Conservation (phyloP, 805 yeast genomes). For the Candida gorgasii region DNA sequence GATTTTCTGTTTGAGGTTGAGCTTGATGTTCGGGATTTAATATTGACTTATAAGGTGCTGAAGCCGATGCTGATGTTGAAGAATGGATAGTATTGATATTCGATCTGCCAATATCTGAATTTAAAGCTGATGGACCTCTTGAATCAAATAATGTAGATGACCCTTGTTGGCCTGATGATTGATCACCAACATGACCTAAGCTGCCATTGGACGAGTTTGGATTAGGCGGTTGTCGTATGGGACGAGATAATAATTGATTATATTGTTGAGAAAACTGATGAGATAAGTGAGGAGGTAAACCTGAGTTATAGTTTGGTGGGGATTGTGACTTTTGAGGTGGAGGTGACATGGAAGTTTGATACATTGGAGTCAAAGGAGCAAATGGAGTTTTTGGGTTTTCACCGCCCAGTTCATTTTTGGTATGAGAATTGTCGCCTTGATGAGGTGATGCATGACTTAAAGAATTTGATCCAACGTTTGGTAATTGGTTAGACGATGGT, state of each 20-base stretch:
- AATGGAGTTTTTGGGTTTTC: not conserved
- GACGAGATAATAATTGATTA: conserved; percentile 9
- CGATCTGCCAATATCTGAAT: not conserved
- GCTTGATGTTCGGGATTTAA: not conserved
- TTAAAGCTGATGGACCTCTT: not conserved
- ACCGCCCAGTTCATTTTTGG: not conserved
- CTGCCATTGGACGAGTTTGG: not conserved
- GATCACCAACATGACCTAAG: not conserved
- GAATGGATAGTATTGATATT: not conserved
- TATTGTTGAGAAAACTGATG: conserved; percentile 11
- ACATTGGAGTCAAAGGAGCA: conserved; percentile 3
- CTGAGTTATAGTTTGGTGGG: not conserved
- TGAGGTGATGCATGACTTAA: not conserved
- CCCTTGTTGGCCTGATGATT: not conserved
- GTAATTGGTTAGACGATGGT: not conserved
- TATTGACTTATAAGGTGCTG: conserved; percentile 4
- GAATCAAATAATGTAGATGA: not conserved
- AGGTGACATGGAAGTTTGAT: not conserved
- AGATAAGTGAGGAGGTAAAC: conserved; percentile 6
- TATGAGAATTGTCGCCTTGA: not conserved
- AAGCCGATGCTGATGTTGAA: conserved; percentile 20
- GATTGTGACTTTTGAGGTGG: not conserved
- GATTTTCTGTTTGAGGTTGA: not conserved
- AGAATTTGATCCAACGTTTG: not conserved
- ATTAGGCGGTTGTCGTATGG: conserved; percentile 4